phyloP scores from a whole-genome alignment of 441 rosid species.

The Erysimum pusillum region DNA sequence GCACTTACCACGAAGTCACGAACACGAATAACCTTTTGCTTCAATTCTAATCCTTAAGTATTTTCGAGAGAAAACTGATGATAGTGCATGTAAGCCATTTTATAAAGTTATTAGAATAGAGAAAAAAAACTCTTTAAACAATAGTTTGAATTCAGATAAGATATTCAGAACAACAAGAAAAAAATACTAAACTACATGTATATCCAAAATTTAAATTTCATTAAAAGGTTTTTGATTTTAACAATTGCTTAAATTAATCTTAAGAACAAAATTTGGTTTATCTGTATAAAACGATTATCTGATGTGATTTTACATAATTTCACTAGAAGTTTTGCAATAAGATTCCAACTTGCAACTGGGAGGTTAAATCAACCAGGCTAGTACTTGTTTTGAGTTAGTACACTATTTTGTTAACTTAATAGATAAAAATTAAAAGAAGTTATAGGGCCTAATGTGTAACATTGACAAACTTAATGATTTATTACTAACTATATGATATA shows the following conservation, averaged over 20 bases:
- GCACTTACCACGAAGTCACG: neutral
- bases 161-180: too few species aligned
- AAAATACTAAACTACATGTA: neutral
- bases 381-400: constrained; percentile 10
- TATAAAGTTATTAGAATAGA: neutral
- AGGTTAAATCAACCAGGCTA: constrained; percentile 3
- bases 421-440: neutral
- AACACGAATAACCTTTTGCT: neutral
- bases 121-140: neutral
- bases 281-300: neutral
- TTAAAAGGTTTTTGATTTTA: neutral
- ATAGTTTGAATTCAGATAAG: neutral
- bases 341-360: neutral
- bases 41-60: neutral
- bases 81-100: neutral
- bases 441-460: constrained; percentile 36
- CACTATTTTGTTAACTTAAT: constrained; percentile 9
- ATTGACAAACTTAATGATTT: constrained; percentile 27
- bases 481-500: constrained; percentile 18
- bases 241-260: too few species aligned
- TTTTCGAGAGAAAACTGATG: neutral
- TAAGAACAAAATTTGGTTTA: neutral
- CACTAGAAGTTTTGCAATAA: neutral
- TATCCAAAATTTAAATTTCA: neutral
- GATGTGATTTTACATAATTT: constrained; percentile 12